Evolutionary conservation across 805 yeast genomes (phyloP).

Genomic region (Kodamaea kakaduensis): DNA sequence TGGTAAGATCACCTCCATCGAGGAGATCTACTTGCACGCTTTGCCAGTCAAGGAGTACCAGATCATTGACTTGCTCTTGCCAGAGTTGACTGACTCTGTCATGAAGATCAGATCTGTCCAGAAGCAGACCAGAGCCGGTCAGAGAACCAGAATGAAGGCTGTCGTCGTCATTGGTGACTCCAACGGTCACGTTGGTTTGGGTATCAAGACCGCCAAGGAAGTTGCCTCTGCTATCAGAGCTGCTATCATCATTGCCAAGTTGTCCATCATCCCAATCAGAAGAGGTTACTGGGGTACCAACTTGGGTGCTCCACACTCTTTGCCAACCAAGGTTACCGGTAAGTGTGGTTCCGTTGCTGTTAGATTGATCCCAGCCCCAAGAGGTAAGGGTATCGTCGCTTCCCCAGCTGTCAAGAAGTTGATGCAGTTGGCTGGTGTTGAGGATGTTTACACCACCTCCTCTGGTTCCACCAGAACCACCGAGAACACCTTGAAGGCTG

Average conservation of each 20-base stretch:
- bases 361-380: slow-evolving; percentile 99
- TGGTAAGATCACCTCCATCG: slow-evolving; percentile 93
- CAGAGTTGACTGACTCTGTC: slow-evolving; percentile 95
- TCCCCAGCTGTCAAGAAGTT: slow-evolving; percentile 99
- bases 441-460: slow-evolving; percentile 98
- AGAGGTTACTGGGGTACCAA: slow-evolving; percentile 99
- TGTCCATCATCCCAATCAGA: slow-evolving; percentile 98
- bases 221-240: slow-evolving; percentile 99
- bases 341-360: slow-evolving; percentile 99
- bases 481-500: slow-evolving; percentile 99
- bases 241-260: slow-evolving; percentile 98
- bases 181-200: slow-evolving; percentile 99
- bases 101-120: slow-evolving; percentile 99
- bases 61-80: slow-evolving; percentile 94
- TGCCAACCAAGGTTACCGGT: slow-evolving; percentile 97
- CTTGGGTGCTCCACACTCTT: slow-evolving; percentile 99
- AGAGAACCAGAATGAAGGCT: slow-evolving; percentile 99
- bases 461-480: slow-evolving; percentile 99
- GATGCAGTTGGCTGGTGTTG: slow-evolving; percentile 99
- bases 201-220: slow-evolving; percentile 99
- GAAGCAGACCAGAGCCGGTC: slow-evolving; percentile 99
- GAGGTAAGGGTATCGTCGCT: slow-evolving; percentile 99
- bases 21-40: slow-evolving; percentile 99
- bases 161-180: slow-evolving; percentile 99
- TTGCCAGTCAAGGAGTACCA: slow-evolving; percentile 99